These are phyloP conservation scores for Calonectria pseudoreteaudii DNA, from an alignment of 2,329 filamentous ascomycete genomes.

Conservation along the genomic window DNA sequence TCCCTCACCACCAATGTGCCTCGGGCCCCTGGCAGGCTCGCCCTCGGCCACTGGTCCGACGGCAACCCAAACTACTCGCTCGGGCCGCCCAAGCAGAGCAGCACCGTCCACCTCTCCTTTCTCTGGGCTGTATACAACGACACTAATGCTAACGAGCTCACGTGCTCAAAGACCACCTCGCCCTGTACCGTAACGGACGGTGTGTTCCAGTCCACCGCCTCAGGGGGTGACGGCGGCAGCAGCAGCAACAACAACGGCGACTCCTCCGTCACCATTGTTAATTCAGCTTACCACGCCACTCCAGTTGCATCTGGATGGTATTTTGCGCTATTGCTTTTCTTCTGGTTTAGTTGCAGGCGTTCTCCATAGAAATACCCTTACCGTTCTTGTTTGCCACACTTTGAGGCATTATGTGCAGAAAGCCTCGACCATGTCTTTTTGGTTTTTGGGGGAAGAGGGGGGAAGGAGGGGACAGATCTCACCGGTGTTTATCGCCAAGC, in stretches of 20 bases:
- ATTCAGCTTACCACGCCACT: not conserved
- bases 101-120: not conserved
- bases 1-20: not conserved
- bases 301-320: not conserved
- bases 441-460: too few relatives aligned
- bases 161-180: not conserved
- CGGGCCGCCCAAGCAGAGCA: not conserved
- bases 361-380: not conserved
- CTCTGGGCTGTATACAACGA: not conserved
- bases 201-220: not conserved
- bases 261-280: not conserved
- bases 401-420: not conserved
- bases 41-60: not conserved
- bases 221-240: not conserved
- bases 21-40: not conserved
- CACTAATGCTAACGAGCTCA: not conserved
- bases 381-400: not conserved
- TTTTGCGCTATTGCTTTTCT: not conserved
- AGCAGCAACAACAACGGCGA: not conserved
- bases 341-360: not conserved
- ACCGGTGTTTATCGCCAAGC: not conserved
- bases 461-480: not conserved
- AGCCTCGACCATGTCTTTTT: not conserved
- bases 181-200: not conserved
- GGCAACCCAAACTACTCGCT: not conserved